Base-by-base conservation (phyloP, 371 early-diverging fungal genomes). In the Fennellomyces sp. region DNA sequence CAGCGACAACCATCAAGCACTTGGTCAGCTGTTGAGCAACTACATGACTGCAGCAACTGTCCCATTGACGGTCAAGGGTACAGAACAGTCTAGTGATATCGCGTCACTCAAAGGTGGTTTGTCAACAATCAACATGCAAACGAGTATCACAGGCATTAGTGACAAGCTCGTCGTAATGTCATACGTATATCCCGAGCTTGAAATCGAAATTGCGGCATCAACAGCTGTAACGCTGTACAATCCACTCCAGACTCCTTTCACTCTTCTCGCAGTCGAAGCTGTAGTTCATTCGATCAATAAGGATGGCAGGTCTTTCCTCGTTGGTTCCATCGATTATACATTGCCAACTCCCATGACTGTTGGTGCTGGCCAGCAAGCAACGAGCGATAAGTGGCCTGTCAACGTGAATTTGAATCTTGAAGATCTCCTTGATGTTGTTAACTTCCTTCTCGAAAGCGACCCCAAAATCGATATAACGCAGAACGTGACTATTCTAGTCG, bases 141-240 rank as follows among this genome's bases (percentile, higher is more conserved):
- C 85, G 0, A 23, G 47, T 25, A 80, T 85, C 61, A 60, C 58
- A 19, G 85, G 85, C 64, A 79, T 85, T 35, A 58, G 21, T 29
- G 23, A 68, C 26, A 55, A 53, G 27, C 68, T 82, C 27, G 60
- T 73, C 7, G 80, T 75, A 45, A 56, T 63, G 36, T 69, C 76
- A 29, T 60, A 76, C 23, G 65, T 78, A 3, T 33, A 61, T 12
- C 62, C 76, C 49, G 64, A 74, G 45, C 62, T 57, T 29, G 25
- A 56, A 15, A 30, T 47, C 35, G 28, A 63, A 13, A n/a, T n/a
- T n/a, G 69, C 67, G 42, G 35, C 64, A 26, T 29, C 10, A 6
- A 68, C 79, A 2, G 64, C 62, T 17, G 74, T 73, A 53, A 73
- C 72, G 21, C 57, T 79, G 48, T 64, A 69, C 48, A 76, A 80